Evolutionary conservation across 2,329 filamentous ascomycete species (phyloP).

Genomic region (Fusarium graminum): DNA sequence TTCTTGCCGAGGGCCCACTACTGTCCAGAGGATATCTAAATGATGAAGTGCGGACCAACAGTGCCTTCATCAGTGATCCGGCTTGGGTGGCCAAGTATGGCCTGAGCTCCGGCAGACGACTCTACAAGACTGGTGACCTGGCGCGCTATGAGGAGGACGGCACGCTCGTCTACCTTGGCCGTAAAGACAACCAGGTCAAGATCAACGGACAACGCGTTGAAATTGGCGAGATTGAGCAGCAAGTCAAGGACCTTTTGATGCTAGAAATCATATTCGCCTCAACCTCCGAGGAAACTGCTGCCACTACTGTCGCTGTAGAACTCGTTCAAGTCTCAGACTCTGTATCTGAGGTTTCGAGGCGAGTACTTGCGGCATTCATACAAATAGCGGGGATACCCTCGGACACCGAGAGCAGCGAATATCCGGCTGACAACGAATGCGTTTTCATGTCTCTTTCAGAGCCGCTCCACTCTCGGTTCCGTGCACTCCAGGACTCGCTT

Average conservation of each 20-base stretch:
- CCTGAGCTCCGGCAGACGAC: conserved; percentile 16
- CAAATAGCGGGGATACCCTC: conserved; percentile 3
- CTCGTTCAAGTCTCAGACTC: conserved; percentile 16
- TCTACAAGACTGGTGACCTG: conserved; percentile 19
- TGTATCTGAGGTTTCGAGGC: conserved; percentile 9
- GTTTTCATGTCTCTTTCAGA: conserved; percentile 12
- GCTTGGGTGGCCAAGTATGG: conserved; percentile 15
- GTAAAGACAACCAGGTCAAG: conserved; percentile 52
- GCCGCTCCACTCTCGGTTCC: conserved; percentile 8
- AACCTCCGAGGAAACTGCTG: conserved; percentile 6
- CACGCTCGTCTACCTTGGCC: conserved; percentile 60
- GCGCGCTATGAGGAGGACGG: conserved; percentile 43
- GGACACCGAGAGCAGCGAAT: conserved; percentile 11
- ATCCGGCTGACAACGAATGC: conserved; percentile 13
- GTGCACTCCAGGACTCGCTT: conserved; percentile 15
- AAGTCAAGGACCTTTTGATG: conserved; percentile 11
- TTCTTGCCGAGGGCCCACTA: conserved; percentile 14
- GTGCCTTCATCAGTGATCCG: conserved; percentile 16
- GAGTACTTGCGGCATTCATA: conserved; percentile 12
- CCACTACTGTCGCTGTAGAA: conserved; percentile 11
- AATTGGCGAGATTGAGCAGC: conserved; percentile 49
- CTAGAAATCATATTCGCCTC: conserved; percentile 8
- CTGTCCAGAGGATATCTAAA: conserved; percentile 17
- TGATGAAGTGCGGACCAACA: conserved; percentile 18
- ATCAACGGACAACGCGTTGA: conserved; percentile 68